Base-by-base conservation (phyloP, 2,329 filamentous ascomycete genomes). In the Incumbomyces delicatus region DNA sequence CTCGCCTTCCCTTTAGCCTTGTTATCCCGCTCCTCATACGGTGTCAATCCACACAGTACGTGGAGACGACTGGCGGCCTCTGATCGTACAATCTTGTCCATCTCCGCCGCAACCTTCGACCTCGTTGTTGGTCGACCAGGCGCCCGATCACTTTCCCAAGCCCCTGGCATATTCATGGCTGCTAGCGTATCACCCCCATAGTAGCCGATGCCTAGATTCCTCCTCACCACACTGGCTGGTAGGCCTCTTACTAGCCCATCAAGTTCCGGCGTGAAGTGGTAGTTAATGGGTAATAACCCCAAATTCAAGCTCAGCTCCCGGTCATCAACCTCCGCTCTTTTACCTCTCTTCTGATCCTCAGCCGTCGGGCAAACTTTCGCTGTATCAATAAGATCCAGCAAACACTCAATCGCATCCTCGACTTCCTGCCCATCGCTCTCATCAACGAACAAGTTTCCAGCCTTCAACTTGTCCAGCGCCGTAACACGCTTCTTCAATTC, bases 311-410 rank as follows among this genome's bases (percentile, higher is more conserved):
- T 55, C 10, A 47, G 31, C 10, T 42, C 31, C 35, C 55, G 42
- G 45, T 56, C 55, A 41, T 56, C 53, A 22, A 50, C 47, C n/a
- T 27, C 11, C 1, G 50, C 48, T 8, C 41, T 17, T 37, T 32
- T 50, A 31, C 55, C 55, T 10, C 30, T 42, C 27, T 40, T 43
- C 17, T 53, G 40, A 11, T 56, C 55, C 16, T 43, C 42, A 2
- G 52, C 17, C 22, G 46, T 50, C 18, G 47, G 53, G 17, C 42
- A 31, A n/a, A 50, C 46, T 34, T 54, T 56, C 11, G 55, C 51
- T 10, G 55, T 57, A 29, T 57, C 55, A 31, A 56, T 39, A n/a
- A 57, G 54, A 36, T 47, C 51, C 16, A 57, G 50, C 7, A 57
- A 30, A 12, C 53, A 34, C 12, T 44, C 37, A 33, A 56, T 34